Evolutionary conservation across 148 eudicot genomes (phyloP).

Genomic region (Vaccinium macrocarpon): DNA sequence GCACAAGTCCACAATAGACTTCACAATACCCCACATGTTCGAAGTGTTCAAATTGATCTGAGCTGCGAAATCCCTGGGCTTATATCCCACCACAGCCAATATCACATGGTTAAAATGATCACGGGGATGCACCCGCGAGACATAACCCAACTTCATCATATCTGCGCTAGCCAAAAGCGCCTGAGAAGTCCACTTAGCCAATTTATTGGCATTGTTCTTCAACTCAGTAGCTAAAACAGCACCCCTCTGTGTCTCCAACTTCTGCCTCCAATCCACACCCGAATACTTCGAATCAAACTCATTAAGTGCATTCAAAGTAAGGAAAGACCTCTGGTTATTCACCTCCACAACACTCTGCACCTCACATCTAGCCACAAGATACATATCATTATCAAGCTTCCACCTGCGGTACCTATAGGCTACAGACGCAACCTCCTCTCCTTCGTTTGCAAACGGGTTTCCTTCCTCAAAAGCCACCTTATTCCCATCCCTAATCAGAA

Average conservation of each 20-base stretch:
- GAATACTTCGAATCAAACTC: constrained; percentile 93
- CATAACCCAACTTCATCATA: constrained; percentile 97
- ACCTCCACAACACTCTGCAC: constrained; percentile 71
- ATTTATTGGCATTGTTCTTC: constrained; percentile 90
- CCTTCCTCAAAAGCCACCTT: constrained; percentile 88
- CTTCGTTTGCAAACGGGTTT: constrained; percentile 87
- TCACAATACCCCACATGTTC: constrained; percentile 99
- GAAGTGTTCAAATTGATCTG: constrained; percentile 80
- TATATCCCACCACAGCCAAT: constrained; percentile 86
- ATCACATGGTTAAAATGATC: constrained; percentile 92
- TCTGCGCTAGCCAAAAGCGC: constrained; percentile 81
- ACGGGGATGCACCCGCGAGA: constrained; percentile 93
- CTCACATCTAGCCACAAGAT: constrained; percentile 79
- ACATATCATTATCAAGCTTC: constrained; percentile 79
- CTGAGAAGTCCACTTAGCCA: constrained; percentile 97
- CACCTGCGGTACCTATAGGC: constrained; percentile 88
- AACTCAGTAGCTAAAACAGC: constrained; percentile 95
- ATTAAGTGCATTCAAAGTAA: constrained; percentile 83
- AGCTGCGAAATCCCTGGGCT: constrained; percentile 84
- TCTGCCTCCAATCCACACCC: constrained; percentile 96
- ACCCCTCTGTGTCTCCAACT: constrained; percentile 92
- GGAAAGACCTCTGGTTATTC: constrained; percentile 60
- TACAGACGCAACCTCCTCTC: constrained; percentile 89
- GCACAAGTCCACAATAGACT: constrained; percentile 92
- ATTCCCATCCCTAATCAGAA: constrained; percentile 63